Conservation (phyloP, 352 stramenopile genomes). For the Phytophthora pistaciae region DNA sequence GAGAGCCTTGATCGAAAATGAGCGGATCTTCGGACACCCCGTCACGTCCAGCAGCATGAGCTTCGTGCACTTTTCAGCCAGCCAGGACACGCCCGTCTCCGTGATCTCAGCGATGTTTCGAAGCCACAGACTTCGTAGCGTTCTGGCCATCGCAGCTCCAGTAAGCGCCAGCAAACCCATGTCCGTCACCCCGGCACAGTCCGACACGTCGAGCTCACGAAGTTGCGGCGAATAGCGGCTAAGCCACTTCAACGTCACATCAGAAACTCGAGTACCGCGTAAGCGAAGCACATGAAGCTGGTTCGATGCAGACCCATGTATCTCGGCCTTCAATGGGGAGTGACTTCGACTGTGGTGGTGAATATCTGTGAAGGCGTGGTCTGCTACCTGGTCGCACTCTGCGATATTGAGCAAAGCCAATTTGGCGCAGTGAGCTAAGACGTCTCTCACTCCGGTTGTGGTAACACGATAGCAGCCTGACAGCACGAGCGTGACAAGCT, state of each 20-base stretch:
- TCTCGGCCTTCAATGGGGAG: slow-evolving; percentile 4
- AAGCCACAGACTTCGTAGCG: slow-evolving; percentile 78
- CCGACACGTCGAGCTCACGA: slow-evolving; percentile 80
- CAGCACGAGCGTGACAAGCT: slow-evolving; percentile 35
- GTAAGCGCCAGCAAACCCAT: slow-evolving; percentile 78
- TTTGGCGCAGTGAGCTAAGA: slow-evolving; percentile 35
- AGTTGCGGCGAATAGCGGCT: slow-evolving; percentile 65
- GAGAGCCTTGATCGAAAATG: slow-evolving; percentile 67
- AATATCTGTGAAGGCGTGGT: slow-evolving; percentile 39
- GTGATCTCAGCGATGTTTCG: slow-evolving; percentile 69
- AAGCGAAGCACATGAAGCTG: slow-evolving; percentile 54
- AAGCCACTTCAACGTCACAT: slow-evolving; percentile 51
- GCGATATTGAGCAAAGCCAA: slow-evolving; percentile 40
- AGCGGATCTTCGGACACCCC: slow-evolving; percentile 49
- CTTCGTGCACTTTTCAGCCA: slow-evolving; percentile 78
- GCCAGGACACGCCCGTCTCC: slow-evolving; percentile 86
- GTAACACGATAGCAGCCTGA: slow-evolving; percentile 42
- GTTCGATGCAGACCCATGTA: slow-evolving; percentile 1
- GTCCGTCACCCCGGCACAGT: slow-evolving; percentile 82
- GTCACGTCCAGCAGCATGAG: slow-evolving; percentile 76
- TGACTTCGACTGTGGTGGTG: slow-evolving; percentile 1
- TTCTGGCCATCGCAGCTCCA: slow-evolving; percentile 26
- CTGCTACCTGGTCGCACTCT: slow-evolving; percentile 48
- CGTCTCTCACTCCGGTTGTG: slow-evolving; percentile 22
- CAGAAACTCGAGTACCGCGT: slow-evolving; percentile 44